Base-by-base conservation (phyloP, 805 yeast species). In the Candida bentonensis region DNA sequence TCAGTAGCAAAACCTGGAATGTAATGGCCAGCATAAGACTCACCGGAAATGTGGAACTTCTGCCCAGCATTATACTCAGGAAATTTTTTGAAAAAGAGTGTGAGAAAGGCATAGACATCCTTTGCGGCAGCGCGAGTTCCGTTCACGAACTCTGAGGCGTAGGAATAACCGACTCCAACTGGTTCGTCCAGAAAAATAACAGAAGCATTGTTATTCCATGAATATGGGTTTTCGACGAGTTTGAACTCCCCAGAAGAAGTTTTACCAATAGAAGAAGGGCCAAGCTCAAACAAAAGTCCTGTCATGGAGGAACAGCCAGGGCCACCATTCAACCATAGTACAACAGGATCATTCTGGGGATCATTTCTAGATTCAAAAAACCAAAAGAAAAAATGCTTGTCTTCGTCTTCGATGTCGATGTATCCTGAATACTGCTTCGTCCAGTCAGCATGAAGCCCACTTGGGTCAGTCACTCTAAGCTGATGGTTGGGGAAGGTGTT, bases 281-380 rank as follows among this genome's bases (percentile, higher is more conserved):
- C 97, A 54, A 88, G 71, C 64, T 92, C 97, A 55, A 89, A 88
- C 60, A 89, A 81, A 51, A 88, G 70, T 15, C 97, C 97, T 15
- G 94, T 84, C 59, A 85, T 65, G 1, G 95, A 83, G 1, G 95
- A 84, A 62, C 96, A 88, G n/a, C 96, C 96, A 42, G 96, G 96
- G 11, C 96, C 96, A 50, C 96, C 96, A 60, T 89, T 88, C 57
- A 89, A 69, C 96, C 95, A 86, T 56, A 87, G 68, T 44, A 87
- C 73, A 33, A 87, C 70, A 2, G 95, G 96, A 65, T 87, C 96
- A 48, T 71, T 82, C 50, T 66, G 65, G 15, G 95, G 95, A 63
- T 84, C 89, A 62, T 81, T 81, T 49, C 80, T 75, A 51, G 82
- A 78, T 63, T 87, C 95, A 56, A 85, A 87, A 57, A 80, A 80